Percentiles rank a stretch among this genome's conserved stretches.
These are phyloP conservation scores for Kwoniella heveanensis DNA, from an alignment of 768 basidiomycete genomes.

Conservation along the genomic window DNA sequence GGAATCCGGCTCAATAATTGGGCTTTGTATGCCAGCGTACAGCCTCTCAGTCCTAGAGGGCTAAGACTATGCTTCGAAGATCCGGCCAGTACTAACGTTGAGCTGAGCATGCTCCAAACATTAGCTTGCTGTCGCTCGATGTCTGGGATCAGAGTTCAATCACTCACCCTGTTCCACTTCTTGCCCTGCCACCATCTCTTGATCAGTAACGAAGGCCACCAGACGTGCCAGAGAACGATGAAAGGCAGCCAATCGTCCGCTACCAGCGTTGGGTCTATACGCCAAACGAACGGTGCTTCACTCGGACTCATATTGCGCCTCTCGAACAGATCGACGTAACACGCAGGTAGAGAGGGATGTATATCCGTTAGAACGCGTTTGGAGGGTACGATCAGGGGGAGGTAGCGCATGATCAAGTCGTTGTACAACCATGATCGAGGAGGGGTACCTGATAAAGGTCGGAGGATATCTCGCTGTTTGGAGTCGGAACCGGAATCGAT, in stretches of 20 bases:
- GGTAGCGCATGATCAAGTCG: conserved; percentile 48
- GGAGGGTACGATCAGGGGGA: conserved; percentile 40
- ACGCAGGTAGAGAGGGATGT: conserved; percentile 48
- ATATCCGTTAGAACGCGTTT: conserved; percentile 24
- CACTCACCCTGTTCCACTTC: conserved; percentile 52
- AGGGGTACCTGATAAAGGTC: conserved; percentile 23
- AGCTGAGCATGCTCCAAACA: conserved; percentile 22
- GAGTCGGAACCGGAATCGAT: background rate
- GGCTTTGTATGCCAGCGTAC: too few species aligned
- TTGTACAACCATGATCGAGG: conserved; percentile 53
- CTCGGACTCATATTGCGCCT: conserved; percentile 20
- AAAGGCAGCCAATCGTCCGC: conserved; percentile 55
- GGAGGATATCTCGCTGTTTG: conserved; percentile 16
- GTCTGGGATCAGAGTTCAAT: background rate
- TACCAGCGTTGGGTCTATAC: conserved; percentile 52
- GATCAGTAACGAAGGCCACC: conserved; percentile 44
- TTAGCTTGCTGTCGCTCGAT: background rate
- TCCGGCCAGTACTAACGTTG: conserved; percentile 46
- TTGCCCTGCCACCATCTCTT: conserved; percentile 47
- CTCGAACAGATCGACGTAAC: conserved; percentile 16
- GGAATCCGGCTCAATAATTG: too few species aligned
- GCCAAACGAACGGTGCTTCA: conserved; percentile 30
- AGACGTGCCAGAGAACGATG: conserved; percentile 52
- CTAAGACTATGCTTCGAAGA: conserved; percentile 46
- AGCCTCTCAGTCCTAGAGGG: too few species aligned